These are phyloP conservation scores for Colletotrichum tabaci DNA, from an alignment of 2,329 filamentous ascomycete species.

Conservation along the genomic window DNA sequence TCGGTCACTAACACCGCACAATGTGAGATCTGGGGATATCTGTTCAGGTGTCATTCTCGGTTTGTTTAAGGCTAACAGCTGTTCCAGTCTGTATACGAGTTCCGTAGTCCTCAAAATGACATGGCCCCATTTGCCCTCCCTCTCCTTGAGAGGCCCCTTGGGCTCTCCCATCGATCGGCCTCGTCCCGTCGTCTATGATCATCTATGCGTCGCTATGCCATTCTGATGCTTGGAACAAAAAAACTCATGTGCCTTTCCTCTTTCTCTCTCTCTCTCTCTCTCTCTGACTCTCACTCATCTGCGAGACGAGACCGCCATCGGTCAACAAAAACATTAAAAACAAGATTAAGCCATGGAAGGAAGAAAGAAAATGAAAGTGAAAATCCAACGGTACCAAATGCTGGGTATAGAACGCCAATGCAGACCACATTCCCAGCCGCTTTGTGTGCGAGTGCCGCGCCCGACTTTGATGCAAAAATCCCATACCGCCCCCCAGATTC, in stretches of 20 bases:
- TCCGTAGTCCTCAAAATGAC: slow-evolving; percentile 17
- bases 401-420: slow-evolving; percentile 43
- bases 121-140: neutral
- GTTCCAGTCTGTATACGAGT: slow-evolving; percentile 22
- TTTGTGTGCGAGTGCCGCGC: slow-evolving; percentile 33
- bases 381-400: slow-evolving; percentile 31
- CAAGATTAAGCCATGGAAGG: neutral
- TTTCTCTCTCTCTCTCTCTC: neutral
- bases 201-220: slow-evolving; percentile 36
- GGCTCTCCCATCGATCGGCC: neutral
- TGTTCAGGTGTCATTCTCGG: neutral
- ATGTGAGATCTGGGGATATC: neutral
- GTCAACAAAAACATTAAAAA: slow-evolving; percentile 32
- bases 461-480: slow-evolving; percentile 3
- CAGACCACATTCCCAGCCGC: slow-evolving; percentile 28
- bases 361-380: neutral
- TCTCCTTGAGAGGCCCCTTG: neutral
- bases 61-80: slow-evolving; percentile 28
- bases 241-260: slow-evolving; percentile 12
- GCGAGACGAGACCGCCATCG: neutral
- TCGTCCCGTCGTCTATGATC: slow-evolving; percentile 37
- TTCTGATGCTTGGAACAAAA: slow-evolving; percentile 30
- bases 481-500: neutral
- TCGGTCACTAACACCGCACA: neutral
- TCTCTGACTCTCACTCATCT: neutral